Percentiles rank a stretch among this genome's conserved stretches.
These are phyloP conservation scores for Aspergillus pseudonomiae DNA, from an alignment of 2,329 filamentous ascomycete species.

Conservation along the genomic window DNA sequence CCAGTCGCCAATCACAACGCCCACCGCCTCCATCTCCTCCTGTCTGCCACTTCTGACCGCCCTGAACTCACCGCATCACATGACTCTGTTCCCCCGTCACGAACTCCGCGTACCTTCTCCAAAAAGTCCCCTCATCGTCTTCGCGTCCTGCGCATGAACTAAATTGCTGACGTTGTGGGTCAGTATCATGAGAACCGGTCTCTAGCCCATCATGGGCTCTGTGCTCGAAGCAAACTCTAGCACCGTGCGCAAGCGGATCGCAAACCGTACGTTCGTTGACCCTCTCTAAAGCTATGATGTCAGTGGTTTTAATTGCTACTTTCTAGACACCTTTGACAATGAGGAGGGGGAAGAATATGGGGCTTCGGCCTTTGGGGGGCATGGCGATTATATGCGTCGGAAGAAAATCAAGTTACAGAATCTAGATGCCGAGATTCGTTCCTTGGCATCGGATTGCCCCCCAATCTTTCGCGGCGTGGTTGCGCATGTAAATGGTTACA, in stretches of 20 bases:
- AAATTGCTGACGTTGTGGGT: neutral
- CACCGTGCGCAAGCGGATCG: constrained; percentile 65
- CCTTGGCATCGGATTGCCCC: constrained; percentile 69
- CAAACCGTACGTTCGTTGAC: constrained; percentile 50
- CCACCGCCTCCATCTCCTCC: neutral
- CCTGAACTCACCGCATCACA: constrained; percentile 12
- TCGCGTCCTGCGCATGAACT: neutral
- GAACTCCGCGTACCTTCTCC: neutral
- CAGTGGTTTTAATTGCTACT: constrained; percentile 17
- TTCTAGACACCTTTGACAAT: constrained; percentile 69
- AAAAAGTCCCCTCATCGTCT: neutral
- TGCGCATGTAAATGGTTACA: constrained; percentile 92
- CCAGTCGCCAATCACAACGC: constrained; percentile 11
- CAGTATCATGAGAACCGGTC: constrained; percentile 23
- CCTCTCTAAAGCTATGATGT: neutral
- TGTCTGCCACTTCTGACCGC: constrained; percentile 9
- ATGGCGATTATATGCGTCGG: constrained; percentile 86
- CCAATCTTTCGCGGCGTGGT: constrained; percentile 89
- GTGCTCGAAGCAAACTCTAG: constrained; percentile 62
- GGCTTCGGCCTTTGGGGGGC: constrained; percentile 82
- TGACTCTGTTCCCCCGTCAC: constrained; percentile 15
- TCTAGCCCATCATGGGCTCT: constrained; percentile 59
- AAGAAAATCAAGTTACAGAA: constrained; percentile 99
- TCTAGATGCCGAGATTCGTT: constrained; percentile 78
- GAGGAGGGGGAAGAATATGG: constrained; percentile 92